Conservation (phyloP, 2,329 filamentous ascomycete genomes). For the Arthroderma sp. region DNA sequence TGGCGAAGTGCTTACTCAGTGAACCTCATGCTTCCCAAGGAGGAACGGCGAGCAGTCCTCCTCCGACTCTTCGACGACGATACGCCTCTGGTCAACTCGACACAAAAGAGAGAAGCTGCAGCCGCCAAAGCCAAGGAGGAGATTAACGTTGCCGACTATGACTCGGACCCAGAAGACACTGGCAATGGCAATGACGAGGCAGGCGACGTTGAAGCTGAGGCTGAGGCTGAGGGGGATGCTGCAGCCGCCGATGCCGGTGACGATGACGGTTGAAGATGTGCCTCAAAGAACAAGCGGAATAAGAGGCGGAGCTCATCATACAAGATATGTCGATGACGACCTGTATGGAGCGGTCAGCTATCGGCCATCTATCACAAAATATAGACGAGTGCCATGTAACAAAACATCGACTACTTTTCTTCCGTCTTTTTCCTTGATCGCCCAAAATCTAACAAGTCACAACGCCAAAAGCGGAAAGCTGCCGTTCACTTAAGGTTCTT, state of each 20-base stretch:
- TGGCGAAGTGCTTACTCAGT: slow-evolving; percentile 88
- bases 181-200: background rate
- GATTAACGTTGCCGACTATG: background rate
- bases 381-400: background rate
- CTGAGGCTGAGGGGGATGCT: background rate
- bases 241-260: background rate
- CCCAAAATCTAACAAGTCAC: background rate
- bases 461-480: too few relatives aligned
- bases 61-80: slow-evolving; percentile 83
- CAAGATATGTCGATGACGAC: too few relatives aligned
- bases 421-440: background rate
- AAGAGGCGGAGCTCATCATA: background rate
- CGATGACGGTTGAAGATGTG: background rate
- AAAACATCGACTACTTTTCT: background rate
- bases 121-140: slow-evolving; percentile 14
- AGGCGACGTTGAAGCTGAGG: background rate
- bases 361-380: background rate
- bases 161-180: background rate
- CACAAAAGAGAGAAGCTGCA: slow-evolving; percentile 20
- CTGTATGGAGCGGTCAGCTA: background rate
- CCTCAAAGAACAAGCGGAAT: background rate
- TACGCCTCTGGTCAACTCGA: slow-evolving; percentile 61
- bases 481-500: background rate
- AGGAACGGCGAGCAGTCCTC: slow-evolving; percentile 86
- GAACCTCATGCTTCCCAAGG: slow-evolving; percentile 97